Evolutionary conservation across 2,329 filamentous ascomycete genomes (phyloP), one percentile per base, ranked within the genome.

Genomic region (Sclerotinia sclerotiorum): DNA sequence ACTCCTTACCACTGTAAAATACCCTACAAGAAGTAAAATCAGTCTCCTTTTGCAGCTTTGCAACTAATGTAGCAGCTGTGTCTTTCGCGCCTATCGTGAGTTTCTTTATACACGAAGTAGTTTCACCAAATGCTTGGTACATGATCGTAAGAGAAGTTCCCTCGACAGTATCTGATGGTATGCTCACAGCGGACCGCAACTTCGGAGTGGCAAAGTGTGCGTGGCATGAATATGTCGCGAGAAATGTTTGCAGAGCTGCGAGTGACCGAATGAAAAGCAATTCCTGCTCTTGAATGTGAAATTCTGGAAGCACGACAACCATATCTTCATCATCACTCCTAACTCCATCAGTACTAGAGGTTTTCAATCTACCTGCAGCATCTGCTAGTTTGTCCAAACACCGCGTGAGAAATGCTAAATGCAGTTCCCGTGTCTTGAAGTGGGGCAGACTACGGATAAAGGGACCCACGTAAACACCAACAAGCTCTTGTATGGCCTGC

Each of bases 21-120:
- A 92, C 82, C 4, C 87, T 88, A 73, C 93, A 91, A 73, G 90
- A 92, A 6, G 88, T 85, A 75, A 94, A 95, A 0, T 91, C 90
- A 0, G 91, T 94, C 21, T 85, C 85, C 69, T 88, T 84, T 44
- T 85, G 84, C 52, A 97, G 79, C 68, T 84, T 88, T 24, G 88
- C 87, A 42, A 91, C 82, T 6, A 97, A 81, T 54, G 91, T 89
- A 1, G 86, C 84, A 8, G 87, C 85, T 0, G 90, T 95, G 68
- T 94, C 92, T 35, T 86, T 83, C 56, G 85, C 84, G 0, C 91
- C 91, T 72, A 95, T 89, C 39, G 81, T 81, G 42, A 95, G 79
- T 1, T 83, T 81, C 73, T 84, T 84, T 35, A 93, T 84, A 1
- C 86, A 88, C 67, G 87, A 84, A 1, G 79, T 79, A 32, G 83